phyloP scores from a whole-genome alignment of 768 basidiomycete species.

The Tylopilus sp. region DNA sequence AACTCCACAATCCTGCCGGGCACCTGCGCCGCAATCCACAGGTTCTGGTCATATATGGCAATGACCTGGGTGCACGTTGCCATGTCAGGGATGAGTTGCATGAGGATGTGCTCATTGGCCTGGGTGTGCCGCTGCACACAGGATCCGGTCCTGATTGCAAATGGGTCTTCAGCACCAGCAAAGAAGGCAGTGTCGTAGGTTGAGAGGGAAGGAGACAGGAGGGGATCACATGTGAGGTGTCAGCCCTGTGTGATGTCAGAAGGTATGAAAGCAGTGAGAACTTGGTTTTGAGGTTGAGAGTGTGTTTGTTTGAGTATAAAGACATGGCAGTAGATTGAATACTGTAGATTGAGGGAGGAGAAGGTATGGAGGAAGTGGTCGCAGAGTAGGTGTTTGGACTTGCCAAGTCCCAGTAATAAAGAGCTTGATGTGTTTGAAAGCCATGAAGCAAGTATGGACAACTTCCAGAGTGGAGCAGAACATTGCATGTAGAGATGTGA shows the following conservation, averaged over 20 bases:
- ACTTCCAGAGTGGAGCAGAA: constrained; percentile 80
- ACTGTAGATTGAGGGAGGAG: constrained; percentile 36
- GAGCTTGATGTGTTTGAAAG: constrained; percentile 53
- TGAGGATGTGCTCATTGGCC: constrained; percentile 48
- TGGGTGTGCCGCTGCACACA: constrained; percentile 39
- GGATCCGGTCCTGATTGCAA: constrained; percentile 21
- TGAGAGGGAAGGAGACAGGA: constrained; percentile 59
- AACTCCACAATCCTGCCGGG: too few species aligned
- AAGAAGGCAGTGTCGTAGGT: constrained; percentile 78
- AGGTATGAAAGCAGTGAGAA: constrained; percentile 72
- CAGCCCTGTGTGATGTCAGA: constrained; percentile 46
- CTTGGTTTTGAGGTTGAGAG: constrained; percentile 33
- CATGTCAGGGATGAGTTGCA: constrained; percentile 55
- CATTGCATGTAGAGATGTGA: constrained; percentile 87
- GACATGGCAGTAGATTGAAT: constrained; percentile 70
- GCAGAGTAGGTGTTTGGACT: constrained; percentile 30
- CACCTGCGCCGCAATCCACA: constrained; percentile 51
- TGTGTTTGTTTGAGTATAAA: constrained; percentile 67
- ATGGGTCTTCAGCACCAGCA: constrained; percentile 52
- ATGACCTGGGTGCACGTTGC: constrained; percentile 56
- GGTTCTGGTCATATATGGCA: constrained; percentile 58
- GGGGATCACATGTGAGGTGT: constrained; percentile 77
- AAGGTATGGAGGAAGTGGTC: constrained; percentile 37
- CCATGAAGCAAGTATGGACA: constrained; percentile 60
- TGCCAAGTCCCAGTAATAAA: constrained; percentile 33